Evolutionary conservation across 805 yeast species (phyloP), one percentile per base, ranked within the genome.

Genomic region (Teunomyces barrocoloradensis): DNA sequence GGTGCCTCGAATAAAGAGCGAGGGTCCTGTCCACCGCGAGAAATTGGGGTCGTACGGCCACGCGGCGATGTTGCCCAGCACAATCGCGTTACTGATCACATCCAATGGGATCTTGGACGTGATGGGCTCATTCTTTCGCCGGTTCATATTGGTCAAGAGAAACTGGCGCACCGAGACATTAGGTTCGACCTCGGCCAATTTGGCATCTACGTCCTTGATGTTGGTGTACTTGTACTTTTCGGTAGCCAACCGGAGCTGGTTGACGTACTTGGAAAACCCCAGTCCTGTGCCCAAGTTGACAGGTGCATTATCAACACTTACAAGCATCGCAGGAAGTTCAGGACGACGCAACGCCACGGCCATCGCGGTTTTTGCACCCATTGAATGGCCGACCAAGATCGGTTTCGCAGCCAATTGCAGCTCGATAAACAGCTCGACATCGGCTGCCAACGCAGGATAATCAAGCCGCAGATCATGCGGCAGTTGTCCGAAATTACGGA

Each of bases 351-450:
- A 69, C 0, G 89, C 84, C 4, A 87, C 72, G 0, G 94, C 90
- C 97, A 92, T 91, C 5, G 85, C 97, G 0, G 92, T 79, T 59
- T 92, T 91, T 4, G 96, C 99, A 5, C 99, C 99, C 94, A 88
- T 85, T 0, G 92, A 85, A 61, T 87, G 94, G 0, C 95, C 95
- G 13, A 87, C 68, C 15, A 87, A 49, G n/a, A 87, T 79, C 0
- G 88, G 85, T 43, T 77, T 74, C 10, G 61, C 54, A 20, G 48
- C 53, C 39, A 75, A 55, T 2, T 64, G 54, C 6, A 75, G 71
- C 3, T 78, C 79, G 9, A 91, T 77, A 60, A 90, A 92, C 15
- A 67, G 57, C 54, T 84, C 89, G n/a, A 92, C 89, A 63, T 92
- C 99, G 0, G 87, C 84, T 0, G 96, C 85, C 70, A 92, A 71